Conservation (phyloP, 495 filamentous ascomycete species). For the Tetracladium marchalianum region DNA sequence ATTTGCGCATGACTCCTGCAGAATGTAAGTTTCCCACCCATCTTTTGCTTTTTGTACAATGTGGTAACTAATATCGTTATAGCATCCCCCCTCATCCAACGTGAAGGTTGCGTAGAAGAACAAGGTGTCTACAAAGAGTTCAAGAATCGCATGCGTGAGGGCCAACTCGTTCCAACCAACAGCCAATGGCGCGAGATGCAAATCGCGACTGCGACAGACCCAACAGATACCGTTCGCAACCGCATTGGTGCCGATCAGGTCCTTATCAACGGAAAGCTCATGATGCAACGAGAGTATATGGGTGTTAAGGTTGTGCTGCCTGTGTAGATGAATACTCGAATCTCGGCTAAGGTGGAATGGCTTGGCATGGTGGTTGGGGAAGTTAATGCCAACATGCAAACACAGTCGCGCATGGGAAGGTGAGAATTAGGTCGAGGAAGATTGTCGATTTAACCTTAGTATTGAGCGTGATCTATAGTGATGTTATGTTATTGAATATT, state of each 20-base stretch:
- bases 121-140: constrained; percentile 33
- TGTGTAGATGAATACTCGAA: constrained; percentile 16
- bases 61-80: not conserved
- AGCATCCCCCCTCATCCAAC: constrained; percentile 30
- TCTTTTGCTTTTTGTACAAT: too few species aligned
- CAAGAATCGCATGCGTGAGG: constrained; percentile 24
- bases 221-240: constrained; percentile 27
- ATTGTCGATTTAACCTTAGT: too few species aligned
- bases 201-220: constrained; percentile 30
- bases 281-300: constrained; percentile 35
- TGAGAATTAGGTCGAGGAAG: too few species aligned
- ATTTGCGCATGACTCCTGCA: constrained; percentile 28
- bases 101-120: constrained; percentile 31
- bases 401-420: too few species aligned
- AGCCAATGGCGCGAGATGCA: constrained; percentile 32
- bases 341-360: too few species aligned
- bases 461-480: too few species aligned
- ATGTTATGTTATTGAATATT: too few species aligned
- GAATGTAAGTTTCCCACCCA: constrained; percentile 12
- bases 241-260: constrained; percentile 28
- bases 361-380: too few species aligned
- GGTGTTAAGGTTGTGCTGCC: constrained; percentile 33
- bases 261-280: constrained; percentile 30
- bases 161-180: constrained; percentile 30
- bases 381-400: too few species aligned